Base-by-base conservation (phyloP, 805 yeast genomes). In the Candida rishiriensis region DNA sequence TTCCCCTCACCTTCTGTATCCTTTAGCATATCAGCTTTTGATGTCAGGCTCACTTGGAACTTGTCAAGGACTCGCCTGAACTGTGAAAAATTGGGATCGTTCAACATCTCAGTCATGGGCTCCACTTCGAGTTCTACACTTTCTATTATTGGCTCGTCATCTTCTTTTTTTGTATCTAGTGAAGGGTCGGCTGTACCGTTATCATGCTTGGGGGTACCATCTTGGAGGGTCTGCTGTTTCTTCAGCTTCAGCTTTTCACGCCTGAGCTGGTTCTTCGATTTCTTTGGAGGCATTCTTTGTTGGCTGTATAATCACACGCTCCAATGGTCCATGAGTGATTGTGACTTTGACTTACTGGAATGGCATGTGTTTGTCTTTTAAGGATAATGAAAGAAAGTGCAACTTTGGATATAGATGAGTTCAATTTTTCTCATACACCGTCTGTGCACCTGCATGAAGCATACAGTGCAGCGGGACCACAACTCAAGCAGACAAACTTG, bases 191-290 rank as follows among this genome's bases (percentile, higher is more conserved):
- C 31, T 8, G 42, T 38, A 26, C 41, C 41, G 9, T 29, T 47
- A 10, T 45, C 40, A 33, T 28, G 18, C 35, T 38, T 38, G 13
- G 32, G 35, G 30, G 34, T 29, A 14, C 12, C 31, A 3, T 10
- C 14, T 14, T 41, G 10, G 16, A 30, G 26, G 36, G 16, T 36
- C n/a, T 18, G 40, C 53, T 13, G 45, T 40, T 46, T 54, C 43
- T 45, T 47, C 39, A 34, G 56, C 55, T 76, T 77, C 6, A 73
- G 75, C 49, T 63, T 63, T 49, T 73, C 81, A 44, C 84, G 61
- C 44, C 84, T 60, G 18, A 75, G 54, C 56, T 76, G 82, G 57
- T 78, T 78, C 63, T 77, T 78, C 9, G 76, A 64, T 48, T 77
- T 66, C 48, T 68, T 71, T 8, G 42, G 46, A 33, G 46, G 29